Conservation (phyloP, 805 yeast genomes). For the Isabelozyma heimii region DNA sequence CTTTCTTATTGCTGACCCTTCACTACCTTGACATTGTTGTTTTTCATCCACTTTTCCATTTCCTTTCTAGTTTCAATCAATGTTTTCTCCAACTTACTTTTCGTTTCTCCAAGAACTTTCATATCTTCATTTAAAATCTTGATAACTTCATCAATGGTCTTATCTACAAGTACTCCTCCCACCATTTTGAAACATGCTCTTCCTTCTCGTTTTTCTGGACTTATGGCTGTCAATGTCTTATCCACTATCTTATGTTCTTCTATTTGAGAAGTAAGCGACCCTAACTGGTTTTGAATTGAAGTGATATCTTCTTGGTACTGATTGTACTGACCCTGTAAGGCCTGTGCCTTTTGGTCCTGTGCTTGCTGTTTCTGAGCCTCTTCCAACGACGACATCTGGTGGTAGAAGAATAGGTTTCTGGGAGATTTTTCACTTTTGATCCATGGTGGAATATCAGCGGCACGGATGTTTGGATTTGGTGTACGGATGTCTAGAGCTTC, state of each 20-base stretch:
- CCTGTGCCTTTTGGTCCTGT: conserved; percentile 33
- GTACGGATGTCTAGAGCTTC: not conserved
- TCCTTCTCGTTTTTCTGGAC: conserved; percentile 34
- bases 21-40: conserved; percentile 40
- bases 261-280: conserved; percentile 32
- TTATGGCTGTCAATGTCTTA: conserved; percentile 34
- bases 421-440: not conserved
- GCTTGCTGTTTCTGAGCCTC: conserved; percentile 12
- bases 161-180: conserved; percentile 87
- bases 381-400: conserved; percentile 1
- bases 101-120: conserved; percentile 18
- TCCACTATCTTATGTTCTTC: conserved; percentile 43
- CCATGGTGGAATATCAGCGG: not conserved
- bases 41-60: conserved; percentile 40
- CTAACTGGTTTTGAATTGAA: conserved; percentile 36
- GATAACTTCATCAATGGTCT: conserved; percentile 72
- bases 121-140: conserved; percentile 21
- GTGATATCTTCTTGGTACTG: conserved; percentile 35
- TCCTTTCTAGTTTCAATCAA: conserved; percentile 25
- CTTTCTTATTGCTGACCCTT: conserved; percentile 7
- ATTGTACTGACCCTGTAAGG: conserved; percentile 41
- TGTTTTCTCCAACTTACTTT: conserved; percentile 21
- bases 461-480: not conserved
- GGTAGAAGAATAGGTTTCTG: not conserved
- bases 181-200: conserved; percentile 91